These are phyloP conservation scores for Tetrahymena malaccensis DNA, from an alignment of 73 alveolate genomes.

Conservation along the genomic window DNA sequence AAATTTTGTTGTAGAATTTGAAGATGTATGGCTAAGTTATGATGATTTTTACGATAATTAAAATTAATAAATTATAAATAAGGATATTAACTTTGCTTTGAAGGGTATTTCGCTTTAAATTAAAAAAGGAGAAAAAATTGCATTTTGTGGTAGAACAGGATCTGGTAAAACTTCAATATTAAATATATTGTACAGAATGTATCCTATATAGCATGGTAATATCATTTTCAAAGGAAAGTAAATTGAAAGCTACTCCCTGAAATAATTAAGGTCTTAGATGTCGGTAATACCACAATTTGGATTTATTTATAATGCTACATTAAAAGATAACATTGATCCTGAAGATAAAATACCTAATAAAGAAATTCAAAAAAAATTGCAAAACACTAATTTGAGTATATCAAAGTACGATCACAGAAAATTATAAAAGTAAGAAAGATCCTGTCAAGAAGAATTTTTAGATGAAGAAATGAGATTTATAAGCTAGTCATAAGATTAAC, in stretches of 20 bases:
- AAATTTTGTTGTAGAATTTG: too few species aligned
- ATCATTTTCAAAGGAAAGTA: background rate
- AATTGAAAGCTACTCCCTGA: conserved; percentile 10
- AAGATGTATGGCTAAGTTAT: background rate
- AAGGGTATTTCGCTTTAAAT: conserved; percentile 42
- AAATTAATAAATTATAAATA: too few species aligned
- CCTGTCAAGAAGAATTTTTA: background rate
- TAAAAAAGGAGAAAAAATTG: conserved; percentile 47
- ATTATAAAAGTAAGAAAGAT: background rate
- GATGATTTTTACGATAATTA: background rate
- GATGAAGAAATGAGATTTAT: background rate
- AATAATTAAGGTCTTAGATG: conserved; percentile 33
- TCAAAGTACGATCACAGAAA: background rate
- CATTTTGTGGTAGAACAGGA: conserved; percentile 75
- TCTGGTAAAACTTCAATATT: conserved; percentile 61
- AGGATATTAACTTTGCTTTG: conserved; percentile 10
- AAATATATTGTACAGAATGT: conserved; percentile 32
- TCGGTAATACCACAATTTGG: conserved; percentile 51
- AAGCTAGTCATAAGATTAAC: background rate
- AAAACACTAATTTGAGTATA: background rate
- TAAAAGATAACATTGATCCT: conserved; percentile 61
- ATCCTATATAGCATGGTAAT: conserved; percentile 41
- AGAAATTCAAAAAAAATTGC: background rate
- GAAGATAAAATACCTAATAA: conserved; percentile 13
- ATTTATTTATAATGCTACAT: conserved; percentile 50